A percentile compares a stretch with the other conserved stretches of the same genome.
phyloP scores from a whole-genome alignment of 1,139 yeast species.

The Kazachstania sp. region DNA sequence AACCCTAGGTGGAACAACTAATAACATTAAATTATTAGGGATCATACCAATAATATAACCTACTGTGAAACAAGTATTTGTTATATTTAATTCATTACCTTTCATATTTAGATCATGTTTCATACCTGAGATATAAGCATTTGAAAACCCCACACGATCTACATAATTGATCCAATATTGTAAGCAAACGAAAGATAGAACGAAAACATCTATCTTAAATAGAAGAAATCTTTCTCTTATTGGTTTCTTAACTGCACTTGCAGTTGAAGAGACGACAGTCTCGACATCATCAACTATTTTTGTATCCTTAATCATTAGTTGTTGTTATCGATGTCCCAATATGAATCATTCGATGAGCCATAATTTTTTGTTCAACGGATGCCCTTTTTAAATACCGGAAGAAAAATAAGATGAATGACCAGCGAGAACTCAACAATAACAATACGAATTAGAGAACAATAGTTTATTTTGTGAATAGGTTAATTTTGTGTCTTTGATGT shows the following conservation, averaged over 20 bases:
- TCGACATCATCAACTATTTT: not conserved
- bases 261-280: not conserved
- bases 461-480: no score
- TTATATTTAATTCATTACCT: conserved; percentile 43
- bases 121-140: conserved; percentile 59
- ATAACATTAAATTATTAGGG: conserved; percentile 46
- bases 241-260: conserved; percentile 1
- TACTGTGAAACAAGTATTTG: conserved; percentile 49
- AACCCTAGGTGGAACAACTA: conserved; percentile 45
- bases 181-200: conserved; percentile 47
- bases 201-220: conserved; percentile 47
- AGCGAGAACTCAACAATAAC: no score
- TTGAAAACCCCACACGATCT: conserved; percentile 37
- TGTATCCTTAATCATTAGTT: not conserved
- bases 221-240: conserved; percentile 36
- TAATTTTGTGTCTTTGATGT: no score
- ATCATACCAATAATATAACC: conserved; percentile 53
- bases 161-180: conserved; percentile 50
- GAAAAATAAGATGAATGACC: no score
- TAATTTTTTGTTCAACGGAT: not conserved
- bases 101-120: conserved; percentile 42
- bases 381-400: no score
- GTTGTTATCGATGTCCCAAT: not conserved
- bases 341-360: not conserved
- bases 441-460: no score